These are phyloP conservation scores for Septoria petroselini DNA, from an alignment of 2,329 filamentous ascomycete species.

Conservation along the genomic window DNA sequence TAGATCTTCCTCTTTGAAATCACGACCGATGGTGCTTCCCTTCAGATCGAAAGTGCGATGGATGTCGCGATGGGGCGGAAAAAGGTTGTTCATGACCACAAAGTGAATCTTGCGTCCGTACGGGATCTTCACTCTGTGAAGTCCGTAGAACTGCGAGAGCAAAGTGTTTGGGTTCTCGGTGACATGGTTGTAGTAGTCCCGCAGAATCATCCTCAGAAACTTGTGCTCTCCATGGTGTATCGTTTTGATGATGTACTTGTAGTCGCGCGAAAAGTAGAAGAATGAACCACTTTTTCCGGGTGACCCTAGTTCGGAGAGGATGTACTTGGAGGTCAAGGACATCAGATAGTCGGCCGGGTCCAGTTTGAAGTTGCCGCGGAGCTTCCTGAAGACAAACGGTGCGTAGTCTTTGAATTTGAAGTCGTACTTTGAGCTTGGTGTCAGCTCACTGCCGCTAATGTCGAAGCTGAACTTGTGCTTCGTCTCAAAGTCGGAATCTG, in stretches of 20 bases:
- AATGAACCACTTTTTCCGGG: slow-evolving; percentile 98
- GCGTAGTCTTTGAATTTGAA: slow-evolving; percentile 99
- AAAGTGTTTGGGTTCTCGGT: slow-evolving; percentile 92
- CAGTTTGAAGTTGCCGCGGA: slow-evolving; percentile 81
- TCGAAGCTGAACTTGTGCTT: slow-evolving; percentile 99
- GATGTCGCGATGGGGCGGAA: slow-evolving; percentile 94
- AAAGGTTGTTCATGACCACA: slow-evolving; percentile 99
- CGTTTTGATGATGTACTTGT: slow-evolving; percentile 99
- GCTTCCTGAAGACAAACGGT: slow-evolving; percentile 96
- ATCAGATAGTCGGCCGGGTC: slow-evolving; percentile 98
- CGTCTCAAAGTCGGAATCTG: slow-evolving; percentile 85
- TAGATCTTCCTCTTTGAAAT: slow-evolving; percentile 84
- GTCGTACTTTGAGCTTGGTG: slow-evolving; percentile 97
- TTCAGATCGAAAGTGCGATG: slow-evolving; percentile 97
- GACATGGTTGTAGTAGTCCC: slow-evolving; percentile 92
- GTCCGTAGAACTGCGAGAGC: slow-evolving; percentile 93
- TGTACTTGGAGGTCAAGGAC: slow-evolving; percentile 97
- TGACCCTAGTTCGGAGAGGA: slow-evolving; percentile 92
- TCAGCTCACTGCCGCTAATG: slow-evolving; percentile 95
- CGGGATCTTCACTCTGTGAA: slow-evolving; percentile 96
- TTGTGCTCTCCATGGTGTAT: slow-evolving; percentile 95
- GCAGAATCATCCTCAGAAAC: slow-evolving; percentile 76
- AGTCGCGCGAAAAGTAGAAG: slow-evolving; percentile 98
- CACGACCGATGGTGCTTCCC: slow-evolving; percentile 88
- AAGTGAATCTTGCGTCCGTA: slow-evolving; percentile 99